Percentiles rank a stretch among this genome's conserved stretches.
Evolutionary conservation across 192 early-diverging fungal species (phyloP).

Genomic region (Phlyctochytrium arcticum): DNA sequence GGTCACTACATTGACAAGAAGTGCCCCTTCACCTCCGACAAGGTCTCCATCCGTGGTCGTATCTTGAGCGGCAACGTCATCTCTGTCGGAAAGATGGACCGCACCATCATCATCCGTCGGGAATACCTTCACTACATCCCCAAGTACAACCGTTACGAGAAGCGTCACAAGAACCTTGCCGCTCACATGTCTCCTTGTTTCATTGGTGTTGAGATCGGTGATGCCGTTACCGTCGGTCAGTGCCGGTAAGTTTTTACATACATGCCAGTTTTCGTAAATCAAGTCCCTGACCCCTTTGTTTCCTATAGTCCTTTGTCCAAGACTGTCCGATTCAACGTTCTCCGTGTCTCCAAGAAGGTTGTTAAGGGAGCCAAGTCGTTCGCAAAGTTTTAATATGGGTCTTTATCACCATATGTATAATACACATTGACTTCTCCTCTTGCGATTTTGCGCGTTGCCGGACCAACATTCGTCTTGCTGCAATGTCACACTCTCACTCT

Average conservation of each 20-base stretch:
- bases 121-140: constrained; percentile 99
- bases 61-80: constrained; percentile 90
- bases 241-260: constrained; percentile 61
- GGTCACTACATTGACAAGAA: constrained; percentile 99
- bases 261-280: background rate
- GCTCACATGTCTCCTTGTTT: constrained; percentile 94
- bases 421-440: too few relatives aligned
- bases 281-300: background rate
- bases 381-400: constrained; percentile 77
- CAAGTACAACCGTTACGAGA: constrained; percentile 99
- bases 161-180: constrained; percentile 99
- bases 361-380: constrained; percentile 84
- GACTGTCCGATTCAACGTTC: constrained; percentile 99
- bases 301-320: constrained; percentile 85
- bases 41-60: constrained; percentile 96
- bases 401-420: too few relatives aligned
- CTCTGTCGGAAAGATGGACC: constrained; percentile 95
- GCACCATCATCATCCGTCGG: constrained; percentile 96
- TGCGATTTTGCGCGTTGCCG: too few relatives aligned
- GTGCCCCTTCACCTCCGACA: constrained; percentile 95
- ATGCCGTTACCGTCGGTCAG: constrained; percentile 96
- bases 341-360: constrained; percentile 86
- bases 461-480: too few relatives aligned
- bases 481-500: too few relatives aligned
- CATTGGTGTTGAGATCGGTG: constrained; percentile 83